Percentiles rank a stretch among this genome's conserved stretches.
Evolutionary conservation across 257 asterid genomes (phyloP).

Genomic region (Petunia secreta): DNA sequence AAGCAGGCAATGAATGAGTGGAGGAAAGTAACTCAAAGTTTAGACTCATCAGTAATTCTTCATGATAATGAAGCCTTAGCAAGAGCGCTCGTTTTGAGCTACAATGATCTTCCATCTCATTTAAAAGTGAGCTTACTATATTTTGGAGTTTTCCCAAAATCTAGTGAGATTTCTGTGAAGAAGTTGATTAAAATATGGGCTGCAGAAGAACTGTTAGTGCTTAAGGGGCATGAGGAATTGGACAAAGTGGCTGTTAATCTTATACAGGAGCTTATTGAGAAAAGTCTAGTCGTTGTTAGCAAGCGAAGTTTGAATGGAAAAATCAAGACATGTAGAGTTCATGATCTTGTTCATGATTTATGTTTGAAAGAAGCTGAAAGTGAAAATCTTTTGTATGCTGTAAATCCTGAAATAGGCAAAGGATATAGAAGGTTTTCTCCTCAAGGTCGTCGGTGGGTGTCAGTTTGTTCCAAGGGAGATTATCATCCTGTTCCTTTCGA

Average conservation of each 20-base stretch:
- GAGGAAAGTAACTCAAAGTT: not conserved
- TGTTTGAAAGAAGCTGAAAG: slow-evolving; percentile 27
- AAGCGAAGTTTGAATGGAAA: slow-evolving; percentile 17
- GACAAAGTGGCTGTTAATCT: slow-evolving; percentile 26
- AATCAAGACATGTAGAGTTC: slow-evolving; percentile 27
- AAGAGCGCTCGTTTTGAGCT: not conserved
- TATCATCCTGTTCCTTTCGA: no score
- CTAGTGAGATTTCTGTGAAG: slow-evolving; percentile 6
- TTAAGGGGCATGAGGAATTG: not conserved
- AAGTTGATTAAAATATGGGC: slow-evolving; percentile 30
- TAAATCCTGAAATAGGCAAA: not conserved
- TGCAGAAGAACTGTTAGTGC: slow-evolving; percentile 28
- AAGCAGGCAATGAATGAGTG: not conserved
- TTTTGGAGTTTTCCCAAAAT: slow-evolving; percentile 23
- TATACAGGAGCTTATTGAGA: slow-evolving; percentile 24
- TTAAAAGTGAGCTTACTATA: slow-evolving; percentile 22
- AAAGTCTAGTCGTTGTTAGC: slow-evolving; percentile 30
- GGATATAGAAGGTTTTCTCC: not conserved
- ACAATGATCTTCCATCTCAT: not conserved
- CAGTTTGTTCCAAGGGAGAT: not conserved
- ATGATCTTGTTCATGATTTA: slow-evolving; percentile 31
- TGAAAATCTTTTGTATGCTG: slow-evolving; percentile 1
- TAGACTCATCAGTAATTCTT: not conserved
- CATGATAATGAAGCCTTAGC: not conserved
- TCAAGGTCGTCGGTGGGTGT: not conserved